Evolutionary conservation across 257 asterid species (phyloP), one percentile per base, ranked within the genome.

Genomic region (Petunia secreta): DNA sequence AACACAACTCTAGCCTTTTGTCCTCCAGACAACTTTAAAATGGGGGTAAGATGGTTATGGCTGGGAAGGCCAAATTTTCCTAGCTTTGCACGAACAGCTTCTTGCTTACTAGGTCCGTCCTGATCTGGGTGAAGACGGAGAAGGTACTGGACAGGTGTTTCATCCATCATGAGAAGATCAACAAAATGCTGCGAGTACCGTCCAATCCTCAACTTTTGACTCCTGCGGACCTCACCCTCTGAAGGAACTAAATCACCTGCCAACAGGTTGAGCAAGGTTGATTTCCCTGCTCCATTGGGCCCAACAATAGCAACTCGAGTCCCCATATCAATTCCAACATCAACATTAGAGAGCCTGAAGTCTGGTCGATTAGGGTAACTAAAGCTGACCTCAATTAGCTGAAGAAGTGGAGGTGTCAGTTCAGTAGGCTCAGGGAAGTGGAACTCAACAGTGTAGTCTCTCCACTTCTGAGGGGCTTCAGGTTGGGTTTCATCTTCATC

Each of bases 351-450:
- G 46, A 91, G 92, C 81, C 79, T 85, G 81, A 91, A 91, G 82
- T 91, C 96, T 8, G 84, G 84, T 34, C 92, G 86, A 79, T 86
- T 89, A 1, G 94, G 94, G 59, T 91, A 90, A 76, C 89, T 82
- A 75, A 91, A 91, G 84, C 89, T 91, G 52, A 91, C 94, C 53
- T 91, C 94, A 41, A 91, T 89, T 58, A 91, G 85, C 79, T 91
- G 96, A 85, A 91, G 8, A 36, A 90, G 89, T 59, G 96, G 96
- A 5, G 96, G 92, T 0, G 96, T 88, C 71, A 91, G 81, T 79
- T 90, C 96, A 4, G 92, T 91, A 53, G 96, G 96, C 83, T 91
- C 90, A 8, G 96, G 94, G 82, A 91, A 91, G 86, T 91, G 92
- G 85, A 91, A 91, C 85, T 91, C 91, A 16, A 91, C 96, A 0